Evolutionary conservation across 2,329 filamentous ascomycete species (phyloP), one percentile per base, ranked within the genome.

Genomic region (Colletotrichum sp.): DNA sequence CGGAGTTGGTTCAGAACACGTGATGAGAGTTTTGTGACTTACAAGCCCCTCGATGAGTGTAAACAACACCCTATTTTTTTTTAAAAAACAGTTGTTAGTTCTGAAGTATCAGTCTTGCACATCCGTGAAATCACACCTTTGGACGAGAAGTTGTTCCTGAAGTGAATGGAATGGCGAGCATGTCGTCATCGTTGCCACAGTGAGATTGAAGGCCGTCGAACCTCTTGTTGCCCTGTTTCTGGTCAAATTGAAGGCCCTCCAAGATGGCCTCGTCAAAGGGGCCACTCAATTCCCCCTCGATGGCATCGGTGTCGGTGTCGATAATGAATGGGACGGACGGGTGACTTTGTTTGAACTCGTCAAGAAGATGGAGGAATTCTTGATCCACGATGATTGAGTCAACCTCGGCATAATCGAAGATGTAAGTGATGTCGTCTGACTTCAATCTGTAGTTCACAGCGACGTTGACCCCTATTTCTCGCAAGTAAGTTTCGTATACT

Each of bases 111-210:
- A 12, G 7, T 39, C 13, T 13, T 36, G 34, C 9, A 16, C 24
- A 39, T 21, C 21, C 16, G 18, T 26, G 34, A 62, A 13, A 21
- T 10, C 5, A 8, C 32, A 69, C 67, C 67, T 69, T 69, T 3
- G 97, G 97, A 34, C 91, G 89, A 1, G 96, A 96, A 0, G 97
- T 99, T 1, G 97, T 99, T 6, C 96, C 96, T 32, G 94, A 97
- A 0, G 97, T 99, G 84, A 99, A 99, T 2, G 96, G 95, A 71
- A 99, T 92, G 5, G 96, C 95, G 76, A 99, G 90, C 79, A 95
- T 90, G 76, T 92, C 92, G 79, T 98, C 94, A 83, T 99, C 97
- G 80, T 95, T 90, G 2, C 89, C 87, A 5, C 91, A 90, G 79
- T 96, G 93, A 3, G 91, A 89, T 77, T 95, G 90, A 28, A 99